Percentiles rank a stretch among this genome's conserved stretches.
Conservation (phyloP, 2,329 filamentous ascomycete genomes). For the Sporothrix luriei region DNA sequence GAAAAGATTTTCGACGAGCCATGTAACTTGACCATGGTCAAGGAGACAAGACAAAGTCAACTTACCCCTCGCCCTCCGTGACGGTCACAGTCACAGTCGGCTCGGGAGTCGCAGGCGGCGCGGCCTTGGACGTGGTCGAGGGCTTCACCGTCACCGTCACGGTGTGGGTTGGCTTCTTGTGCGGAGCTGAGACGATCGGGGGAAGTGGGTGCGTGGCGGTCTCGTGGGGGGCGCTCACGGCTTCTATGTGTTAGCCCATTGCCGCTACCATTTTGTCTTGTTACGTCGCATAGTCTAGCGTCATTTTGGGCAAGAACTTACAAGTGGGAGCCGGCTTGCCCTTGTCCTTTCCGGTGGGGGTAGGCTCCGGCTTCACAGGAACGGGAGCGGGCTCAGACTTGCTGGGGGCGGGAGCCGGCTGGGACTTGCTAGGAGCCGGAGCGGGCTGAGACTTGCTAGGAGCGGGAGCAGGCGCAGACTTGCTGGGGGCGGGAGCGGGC, state of each 20-base stretch:
- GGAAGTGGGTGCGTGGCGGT: background rate
- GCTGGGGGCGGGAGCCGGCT: background rate
- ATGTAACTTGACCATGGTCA: background rate
- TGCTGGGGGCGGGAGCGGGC: no score
- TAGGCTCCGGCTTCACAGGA: conserved; percentile 1
- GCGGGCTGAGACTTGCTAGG: no score
- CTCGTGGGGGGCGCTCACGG: conserved; percentile 14
- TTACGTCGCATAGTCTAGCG: background rate
- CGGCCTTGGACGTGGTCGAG: conserved; percentile 14
- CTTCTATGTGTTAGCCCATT: background rate
- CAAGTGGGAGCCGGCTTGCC: background rate
- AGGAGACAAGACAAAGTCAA: background rate
- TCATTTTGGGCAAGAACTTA: background rate
- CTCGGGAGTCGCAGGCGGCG: background rate
- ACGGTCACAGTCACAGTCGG: conserved; percentile 30
- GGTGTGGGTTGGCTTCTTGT: conserved; percentile 25
- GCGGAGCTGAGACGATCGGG: background rate
- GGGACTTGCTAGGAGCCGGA: no score
- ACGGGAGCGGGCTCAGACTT: conserved; percentile 3
- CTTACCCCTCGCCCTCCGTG: conserved; percentile 17
- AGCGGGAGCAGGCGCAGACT: no score
- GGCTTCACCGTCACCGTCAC: conserved; percentile 30
- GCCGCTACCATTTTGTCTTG: background rate
- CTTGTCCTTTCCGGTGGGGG: conserved; percentile 19
- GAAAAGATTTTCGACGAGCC: no score